Evolutionary conservation across 176 grass and related monocot species (phyloP).

Genomic region (Triticum urartu): DNA sequence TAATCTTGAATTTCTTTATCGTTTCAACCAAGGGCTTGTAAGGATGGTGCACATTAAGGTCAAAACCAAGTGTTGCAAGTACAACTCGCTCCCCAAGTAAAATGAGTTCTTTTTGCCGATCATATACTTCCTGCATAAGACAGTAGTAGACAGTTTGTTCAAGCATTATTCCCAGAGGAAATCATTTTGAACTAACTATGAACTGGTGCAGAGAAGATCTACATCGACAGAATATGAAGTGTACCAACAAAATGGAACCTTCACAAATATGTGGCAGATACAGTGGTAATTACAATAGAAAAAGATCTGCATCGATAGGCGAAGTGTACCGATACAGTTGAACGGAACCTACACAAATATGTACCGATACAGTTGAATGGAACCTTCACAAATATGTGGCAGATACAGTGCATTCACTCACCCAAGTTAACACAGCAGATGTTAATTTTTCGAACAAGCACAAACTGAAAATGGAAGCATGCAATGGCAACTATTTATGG

Average conservation of each 20-base stretch:
- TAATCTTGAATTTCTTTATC: constrained; percentile 89
- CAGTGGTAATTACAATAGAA: neutral
- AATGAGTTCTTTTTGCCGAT: constrained; percentile 94
- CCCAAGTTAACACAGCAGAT: neutral
- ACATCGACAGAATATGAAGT: neutral
- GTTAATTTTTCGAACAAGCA: neutral
- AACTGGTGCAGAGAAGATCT: neutral
- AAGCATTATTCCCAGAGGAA: constrained; percentile 18
- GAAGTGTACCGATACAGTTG: neutral
- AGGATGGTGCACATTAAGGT: constrained; percentile 90
- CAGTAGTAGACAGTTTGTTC: neutral
- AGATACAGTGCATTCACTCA: neutral
- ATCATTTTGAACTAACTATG: constrained; percentile 4
- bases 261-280: neutral
- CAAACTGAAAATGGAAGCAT: constrained; percentile 10
- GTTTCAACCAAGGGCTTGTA: constrained; percentile 95
- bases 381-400: neutral
- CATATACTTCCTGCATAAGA: constrained; percentile 81
- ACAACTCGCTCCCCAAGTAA: constrained; percentile 85
- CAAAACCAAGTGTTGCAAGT: constrained; percentile 87
- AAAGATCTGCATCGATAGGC: neutral
- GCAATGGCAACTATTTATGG: constrained; percentile 8
- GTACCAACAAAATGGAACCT: neutral
- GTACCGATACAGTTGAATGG: neutral
- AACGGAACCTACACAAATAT: neutral